These are phyloP conservation scores for Lipomyces yamanashiensis DNA, from an alignment of 805 yeast genomes.

Conservation along the genomic window DNA sequence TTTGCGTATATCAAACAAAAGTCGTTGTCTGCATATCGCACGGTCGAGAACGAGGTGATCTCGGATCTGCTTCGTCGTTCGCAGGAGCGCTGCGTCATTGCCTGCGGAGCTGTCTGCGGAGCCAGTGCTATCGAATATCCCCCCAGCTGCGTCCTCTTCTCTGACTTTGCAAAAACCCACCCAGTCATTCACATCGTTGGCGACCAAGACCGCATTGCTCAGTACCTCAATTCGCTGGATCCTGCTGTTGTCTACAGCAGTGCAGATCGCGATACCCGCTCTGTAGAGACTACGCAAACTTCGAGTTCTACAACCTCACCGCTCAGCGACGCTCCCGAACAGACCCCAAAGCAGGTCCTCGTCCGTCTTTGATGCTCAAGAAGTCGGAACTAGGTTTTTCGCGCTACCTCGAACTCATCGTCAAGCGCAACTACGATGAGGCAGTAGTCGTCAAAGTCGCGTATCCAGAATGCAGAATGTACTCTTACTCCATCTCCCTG, in stretches of 20 bases:
- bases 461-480: slow-evolving; percentile 20
- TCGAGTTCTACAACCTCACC: slow-evolving; percentile 27
- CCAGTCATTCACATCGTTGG: slow-evolving; percentile 87
- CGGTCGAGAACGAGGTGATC: slow-evolving; percentile 62
- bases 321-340: slow-evolving; percentile 12
- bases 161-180: slow-evolving; percentile 67
- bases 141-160: slow-evolving; percentile 65
- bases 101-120: slow-evolving; percentile 89
- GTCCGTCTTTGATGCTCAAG: slow-evolving; percentile 15
- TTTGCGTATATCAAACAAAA: slow-evolving; percentile 57
- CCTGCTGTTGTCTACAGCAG: slow-evolving; percentile 88
- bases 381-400: slow-evolving; percentile 18
- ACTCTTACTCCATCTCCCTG: slow-evolving; percentile 47
- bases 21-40: slow-evolving; percentile 90
- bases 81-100: slow-evolving; percentile 65
- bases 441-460: not conserved
- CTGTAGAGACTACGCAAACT: slow-evolving; percentile 59
- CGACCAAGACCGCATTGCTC: slow-evolving; percentile 76
- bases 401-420: slow-evolving; percentile 9
- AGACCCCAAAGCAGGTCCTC: slow-evolving; percentile 3
- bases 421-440: slow-evolving; percentile 16
- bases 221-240: slow-evolving; percentile 74
- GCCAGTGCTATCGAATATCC: slow-evolving; percentile 78
- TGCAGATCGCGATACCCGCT: slow-evolving; percentile 68
- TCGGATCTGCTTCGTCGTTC: slow-evolving; percentile 52